Percentiles rank a stretch among this genome's conserved stretches.
Evolutionary conservation across 2,329 filamentous ascomycete species (phyloP).

Genomic region (Paecilomyces fulvus): DNA sequence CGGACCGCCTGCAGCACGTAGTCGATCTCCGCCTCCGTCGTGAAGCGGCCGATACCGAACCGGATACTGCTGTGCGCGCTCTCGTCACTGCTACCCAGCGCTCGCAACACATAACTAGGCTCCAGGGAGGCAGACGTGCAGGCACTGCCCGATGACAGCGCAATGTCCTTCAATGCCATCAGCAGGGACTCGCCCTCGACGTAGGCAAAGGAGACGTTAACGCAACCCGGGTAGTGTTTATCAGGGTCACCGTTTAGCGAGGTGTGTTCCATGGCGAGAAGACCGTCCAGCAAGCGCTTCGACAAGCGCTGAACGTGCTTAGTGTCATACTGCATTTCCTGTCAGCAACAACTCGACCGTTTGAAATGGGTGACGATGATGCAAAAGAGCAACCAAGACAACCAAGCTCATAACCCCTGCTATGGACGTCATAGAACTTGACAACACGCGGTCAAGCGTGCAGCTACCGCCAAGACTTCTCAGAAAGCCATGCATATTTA

Average conservation of each 20-base stretch:
- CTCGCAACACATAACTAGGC: slow-evolving; percentile 90
- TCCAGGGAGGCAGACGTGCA: slow-evolving; percentile 96
- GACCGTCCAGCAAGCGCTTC: slow-evolving; percentile 70
- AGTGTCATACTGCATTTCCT: slow-evolving; percentile 67
- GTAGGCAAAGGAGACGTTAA: slow-evolving; percentile 97
- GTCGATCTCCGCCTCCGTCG: slow-evolving; percentile 89
- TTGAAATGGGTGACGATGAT: slow-evolving; percentile 5
- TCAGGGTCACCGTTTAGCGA: slow-evolving; percentile 76
- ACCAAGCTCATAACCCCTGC: slow-evolving; percentile 56
- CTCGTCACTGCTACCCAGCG: slow-evolving; percentile 92
- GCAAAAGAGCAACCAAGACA: slow-evolving; percentile 17
- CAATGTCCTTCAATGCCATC: slow-evolving; percentile 98
- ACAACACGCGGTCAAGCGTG: slow-evolving; percentile 24
- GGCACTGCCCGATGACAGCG: slow-evolving; percentile 88
- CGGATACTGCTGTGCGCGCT: slow-evolving; percentile 96
- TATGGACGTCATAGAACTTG: slow-evolving; percentile 51
- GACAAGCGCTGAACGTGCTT: slow-evolving; percentile 78
- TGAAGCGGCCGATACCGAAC: slow-evolving; percentile 96
- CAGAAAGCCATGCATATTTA: slow-evolving; percentile 86
- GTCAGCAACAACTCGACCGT: slow-evolving; percentile 13
- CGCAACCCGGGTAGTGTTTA: slow-evolving; percentile 87
- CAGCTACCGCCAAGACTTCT: slow-evolving; percentile 54
- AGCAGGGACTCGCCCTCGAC: slow-evolving; percentile 95
- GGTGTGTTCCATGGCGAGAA: slow-evolving; percentile 86
- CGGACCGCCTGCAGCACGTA: slow-evolving; percentile 88